These are phyloP conservation scores for Alternaria sp. DNA, from an alignment of 2,329 filamentous ascomycete genomes.

Conservation along the genomic window DNA sequence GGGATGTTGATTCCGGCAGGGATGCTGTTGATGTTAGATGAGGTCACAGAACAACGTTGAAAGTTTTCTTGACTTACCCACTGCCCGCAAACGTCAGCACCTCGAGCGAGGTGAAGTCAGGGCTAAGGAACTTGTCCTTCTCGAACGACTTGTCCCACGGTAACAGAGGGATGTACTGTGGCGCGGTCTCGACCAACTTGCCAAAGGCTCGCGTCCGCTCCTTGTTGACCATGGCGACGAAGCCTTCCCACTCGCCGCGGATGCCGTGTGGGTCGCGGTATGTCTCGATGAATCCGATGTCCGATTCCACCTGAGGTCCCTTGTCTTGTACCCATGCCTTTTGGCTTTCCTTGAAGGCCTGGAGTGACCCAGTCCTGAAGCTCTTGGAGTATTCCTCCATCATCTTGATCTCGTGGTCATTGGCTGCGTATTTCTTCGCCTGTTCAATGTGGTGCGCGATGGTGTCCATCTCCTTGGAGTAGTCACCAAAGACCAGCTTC, in stretches of 20 bases:
- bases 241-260: conserved; percentile 62
- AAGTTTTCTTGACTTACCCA: conserved; percentile 45
- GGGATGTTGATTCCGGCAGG: conserved; percentile 67
- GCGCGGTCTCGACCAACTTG: conserved; percentile 80
- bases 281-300: conserved; percentile 63
- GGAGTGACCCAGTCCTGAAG: conserved; percentile 58
- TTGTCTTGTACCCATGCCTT: conserved; percentile 62
- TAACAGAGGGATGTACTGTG: conserved; percentile 82
- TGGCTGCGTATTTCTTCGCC: conserved; percentile 56
- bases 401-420: conserved; percentile 54
- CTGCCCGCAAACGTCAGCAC: conserved; percentile 79
- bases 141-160: conserved; percentile 91
- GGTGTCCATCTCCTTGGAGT: conserved; percentile 55
- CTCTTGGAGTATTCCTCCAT: conserved; percentile 57
- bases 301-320: conserved; percentile 58
- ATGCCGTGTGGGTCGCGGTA: conserved; percentile 63
- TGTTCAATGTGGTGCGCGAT: conserved; percentile 55
- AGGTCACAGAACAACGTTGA: too few relatives aligned
- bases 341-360: conserved; percentile 59
- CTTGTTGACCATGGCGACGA: conserved; percentile 75
- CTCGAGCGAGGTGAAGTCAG: conserved; percentile 94
- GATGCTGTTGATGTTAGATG: conserved; percentile 47
- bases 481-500: conserved; percentile 55
- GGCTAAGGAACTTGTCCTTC: conserved; percentile 93
- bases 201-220: conserved; percentile 89